Percentiles rank a stretch among this genome's conserved stretches.
Conservation (phyloP, 208 protist genomes). For the Kentomonas sorsogonicus region DNA sequence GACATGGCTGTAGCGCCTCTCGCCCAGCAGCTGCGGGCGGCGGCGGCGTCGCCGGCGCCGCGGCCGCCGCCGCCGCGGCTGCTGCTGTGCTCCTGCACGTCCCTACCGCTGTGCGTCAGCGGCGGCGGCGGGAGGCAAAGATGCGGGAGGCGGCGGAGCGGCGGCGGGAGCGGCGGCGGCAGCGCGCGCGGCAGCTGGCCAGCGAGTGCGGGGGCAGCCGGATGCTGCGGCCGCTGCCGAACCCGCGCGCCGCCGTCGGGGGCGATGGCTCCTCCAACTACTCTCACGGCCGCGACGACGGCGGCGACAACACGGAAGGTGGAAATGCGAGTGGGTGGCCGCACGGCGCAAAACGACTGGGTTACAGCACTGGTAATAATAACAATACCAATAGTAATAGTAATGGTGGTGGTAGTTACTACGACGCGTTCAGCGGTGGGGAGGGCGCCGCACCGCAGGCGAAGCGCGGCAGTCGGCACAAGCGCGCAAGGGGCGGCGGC, state of each 20-base stretch:
- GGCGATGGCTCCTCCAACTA: neutral
- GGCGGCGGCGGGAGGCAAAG: too few relatives aligned
- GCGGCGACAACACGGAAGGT: neutral
- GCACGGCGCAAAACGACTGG: neutral
- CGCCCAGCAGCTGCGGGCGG: too few relatives aligned
- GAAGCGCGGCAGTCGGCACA: too few relatives aligned
- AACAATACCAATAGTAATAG: constrained; percentile 10
- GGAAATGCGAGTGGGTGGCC: neutral
- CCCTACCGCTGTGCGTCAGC: too few relatives aligned
- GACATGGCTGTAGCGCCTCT: too few relatives aligned
- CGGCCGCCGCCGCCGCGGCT: too few relatives aligned
- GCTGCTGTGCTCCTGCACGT: too few relatives aligned
- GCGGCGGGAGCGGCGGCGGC: neutral
- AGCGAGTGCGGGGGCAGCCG: neutral
- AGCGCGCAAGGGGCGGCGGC: too few relatives aligned
- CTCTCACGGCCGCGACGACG: constrained; percentile 1
- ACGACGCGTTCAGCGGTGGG: too few relatives aligned
- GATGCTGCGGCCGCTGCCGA: neutral
- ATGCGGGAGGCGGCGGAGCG: too few relatives aligned
- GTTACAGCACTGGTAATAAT: neutral
- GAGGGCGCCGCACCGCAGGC: too few relatives aligned
- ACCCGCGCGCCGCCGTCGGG: neutral
- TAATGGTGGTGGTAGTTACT: neutral
- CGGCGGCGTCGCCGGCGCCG: too few relatives aligned
- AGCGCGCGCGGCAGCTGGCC: constrained; percentile 1